These are phyloP conservation scores for Citrus glauca DNA, from an alignment of 345 rosid species.

Conservation along the genomic window DNA sequence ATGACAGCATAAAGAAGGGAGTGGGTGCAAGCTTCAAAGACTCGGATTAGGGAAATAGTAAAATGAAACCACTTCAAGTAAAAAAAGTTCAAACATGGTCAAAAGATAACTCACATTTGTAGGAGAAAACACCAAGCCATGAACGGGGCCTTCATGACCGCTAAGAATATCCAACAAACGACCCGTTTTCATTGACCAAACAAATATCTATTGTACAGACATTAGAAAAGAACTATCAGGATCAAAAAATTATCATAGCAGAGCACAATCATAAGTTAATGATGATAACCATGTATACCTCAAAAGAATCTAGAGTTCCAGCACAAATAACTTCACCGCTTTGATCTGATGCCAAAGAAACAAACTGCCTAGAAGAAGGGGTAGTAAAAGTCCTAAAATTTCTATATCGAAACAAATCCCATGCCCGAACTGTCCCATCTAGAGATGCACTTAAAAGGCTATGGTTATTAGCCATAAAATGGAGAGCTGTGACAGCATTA, in stretches of 20 bases:
- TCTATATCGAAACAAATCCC: constrained; percentile 92
- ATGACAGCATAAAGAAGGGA: background rate
- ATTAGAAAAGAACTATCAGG: constrained; percentile 13
- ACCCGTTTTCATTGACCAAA: constrained; percentile 99
- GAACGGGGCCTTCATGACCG: constrained; percentile 99
- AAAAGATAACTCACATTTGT: constrained; percentile 55
- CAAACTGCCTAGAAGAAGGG: constrained; percentile 92
- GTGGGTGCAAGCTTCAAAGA: background rate
- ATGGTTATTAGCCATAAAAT: constrained; percentile 91
- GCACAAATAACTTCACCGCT: constrained; percentile 98
- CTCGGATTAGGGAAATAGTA: background rate
- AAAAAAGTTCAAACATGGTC: background rate
- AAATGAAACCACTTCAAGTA: background rate
- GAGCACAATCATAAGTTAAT: background rate
- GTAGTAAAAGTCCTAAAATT: constrained; percentile 94
- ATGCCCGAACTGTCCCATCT: constrained; percentile 98
- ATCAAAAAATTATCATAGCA: background rate
- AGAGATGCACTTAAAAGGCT: constrained; percentile 89
- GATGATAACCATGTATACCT: constrained; percentile 41
- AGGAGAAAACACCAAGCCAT: constrained; percentile 87
- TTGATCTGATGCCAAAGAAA: constrained; percentile 88
- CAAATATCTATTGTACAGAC: constrained; percentile 60
- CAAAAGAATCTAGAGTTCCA: constrained; percentile 91
- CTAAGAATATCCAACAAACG: constrained; percentile 87
- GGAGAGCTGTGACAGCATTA: constrained; percentile 90